Conservation (phyloP, 208 protist species). For the Trichomonas tenax region DNA sequence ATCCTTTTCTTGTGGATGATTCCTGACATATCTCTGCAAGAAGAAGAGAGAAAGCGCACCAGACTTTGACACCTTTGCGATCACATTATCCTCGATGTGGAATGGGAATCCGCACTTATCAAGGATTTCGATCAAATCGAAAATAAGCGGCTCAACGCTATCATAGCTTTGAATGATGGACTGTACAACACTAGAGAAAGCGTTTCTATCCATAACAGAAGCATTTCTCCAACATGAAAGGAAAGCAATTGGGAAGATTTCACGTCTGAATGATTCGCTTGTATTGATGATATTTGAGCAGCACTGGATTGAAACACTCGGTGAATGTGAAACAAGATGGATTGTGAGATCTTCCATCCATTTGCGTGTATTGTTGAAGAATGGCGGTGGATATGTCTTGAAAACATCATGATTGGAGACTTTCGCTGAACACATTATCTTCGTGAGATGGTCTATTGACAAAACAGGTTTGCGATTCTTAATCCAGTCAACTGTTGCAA, state of each 20-base stretch:
- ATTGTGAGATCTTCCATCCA: background rate
- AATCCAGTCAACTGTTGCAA: background rate
- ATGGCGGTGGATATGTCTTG: background rate
- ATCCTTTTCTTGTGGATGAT: background rate
- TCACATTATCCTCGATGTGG: background rate
- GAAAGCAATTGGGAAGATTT: slow-evolving; percentile 12
- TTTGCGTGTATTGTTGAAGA: background rate
- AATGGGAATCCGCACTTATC: background rate
- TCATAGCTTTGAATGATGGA: background rate
- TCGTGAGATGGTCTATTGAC: background rate
- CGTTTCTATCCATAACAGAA: background rate
- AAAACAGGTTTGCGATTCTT: background rate
- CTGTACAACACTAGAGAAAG: background rate
- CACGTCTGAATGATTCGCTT: background rate
- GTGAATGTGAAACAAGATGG: background rate
- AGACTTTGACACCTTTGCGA: background rate
- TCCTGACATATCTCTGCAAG: background rate
- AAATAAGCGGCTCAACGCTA: background rate
- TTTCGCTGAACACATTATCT: background rate
- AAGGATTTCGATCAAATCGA: background rate
- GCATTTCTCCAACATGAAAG: background rate
- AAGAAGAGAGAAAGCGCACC: background rate
- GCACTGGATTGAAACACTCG: background rate
- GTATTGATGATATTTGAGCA: background rate
- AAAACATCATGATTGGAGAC: background rate